These are phyloP conservation scores for Actinomucor elegans DNA, from an alignment of 371 early-diverging fungal species.

Conservation along the genomic window DNA sequence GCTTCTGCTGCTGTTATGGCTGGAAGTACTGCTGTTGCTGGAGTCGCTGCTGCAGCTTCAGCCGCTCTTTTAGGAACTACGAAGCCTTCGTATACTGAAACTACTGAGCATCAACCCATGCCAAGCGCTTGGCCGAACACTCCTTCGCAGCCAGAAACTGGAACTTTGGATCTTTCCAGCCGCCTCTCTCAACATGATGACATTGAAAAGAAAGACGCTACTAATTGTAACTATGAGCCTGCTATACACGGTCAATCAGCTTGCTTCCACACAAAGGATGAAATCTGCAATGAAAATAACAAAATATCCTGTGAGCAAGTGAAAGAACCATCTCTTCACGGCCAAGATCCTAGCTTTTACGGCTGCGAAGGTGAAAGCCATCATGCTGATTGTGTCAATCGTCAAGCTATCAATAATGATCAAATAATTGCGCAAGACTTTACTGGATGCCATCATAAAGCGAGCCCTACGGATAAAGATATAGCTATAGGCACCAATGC, in stretches of 20 bases:
- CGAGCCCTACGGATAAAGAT: too few relatives aligned
- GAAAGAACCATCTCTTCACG: conserved; percentile 10
- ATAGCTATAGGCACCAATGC: too few relatives aligned
- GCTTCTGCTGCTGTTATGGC: conserved; percentile 9
- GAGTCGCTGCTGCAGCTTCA: conserved; percentile 9
- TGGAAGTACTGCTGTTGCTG: conserved; percentile 1
- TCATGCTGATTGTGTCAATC: neutral
- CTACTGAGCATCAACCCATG: neutral
- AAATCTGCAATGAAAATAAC: neutral
- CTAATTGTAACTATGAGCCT: conserved; percentile 6
- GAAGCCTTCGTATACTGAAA: neutral
- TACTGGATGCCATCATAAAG: too few relatives aligned
- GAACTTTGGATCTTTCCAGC: neutral
- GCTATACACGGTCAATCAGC: conserved; percentile 20
- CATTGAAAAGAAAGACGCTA: neutral
- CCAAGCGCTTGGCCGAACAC: conserved; percentile 5
- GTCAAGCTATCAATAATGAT: too few relatives aligned
- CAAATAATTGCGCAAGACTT: too few relatives aligned
- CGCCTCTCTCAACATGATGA: neutral
- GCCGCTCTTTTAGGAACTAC: conserved; percentile 10
- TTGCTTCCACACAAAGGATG: conserved; percentile 1
- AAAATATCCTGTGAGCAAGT: conserved; percentile 4
- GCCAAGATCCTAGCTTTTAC: conserved; percentile 10
- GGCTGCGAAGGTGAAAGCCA: too few relatives aligned
- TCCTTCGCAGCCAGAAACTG: neutral